Percentiles rank a stretch among this genome's conserved stretches.
Evolutionary conservation across 768 basidiomycete species (phyloP).

Genomic region (Psilocybe subaeruginosa): DNA sequence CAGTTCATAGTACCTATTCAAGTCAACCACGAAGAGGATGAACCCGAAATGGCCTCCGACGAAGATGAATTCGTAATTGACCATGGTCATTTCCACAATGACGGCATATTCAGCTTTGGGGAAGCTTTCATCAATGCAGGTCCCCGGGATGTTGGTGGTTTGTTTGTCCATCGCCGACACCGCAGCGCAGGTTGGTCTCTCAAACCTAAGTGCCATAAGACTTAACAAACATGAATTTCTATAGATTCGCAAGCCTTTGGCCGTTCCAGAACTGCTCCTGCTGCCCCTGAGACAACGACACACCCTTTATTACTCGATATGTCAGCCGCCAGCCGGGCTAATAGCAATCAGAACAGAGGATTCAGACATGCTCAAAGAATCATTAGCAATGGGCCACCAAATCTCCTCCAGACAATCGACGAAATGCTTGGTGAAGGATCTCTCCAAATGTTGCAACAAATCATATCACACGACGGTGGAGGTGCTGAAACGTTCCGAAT

Average conservation of each 20-base stretch:
- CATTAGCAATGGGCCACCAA: slow-evolving; percentile 50
- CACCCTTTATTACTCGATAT: slow-evolving; percentile 84
- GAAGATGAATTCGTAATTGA: slow-evolving; percentile 61
- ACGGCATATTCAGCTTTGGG: slow-evolving; percentile 58
- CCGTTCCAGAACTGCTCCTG: slow-evolving; percentile 51
- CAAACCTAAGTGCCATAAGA: neutral
- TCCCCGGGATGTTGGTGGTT: slow-evolving; percentile 45
- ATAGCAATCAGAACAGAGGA: slow-evolving; percentile 47
- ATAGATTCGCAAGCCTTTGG: slow-evolving; percentile 69
- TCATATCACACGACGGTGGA: slow-evolving; percentile 64
- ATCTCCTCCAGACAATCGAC: slow-evolving; percentile 78
- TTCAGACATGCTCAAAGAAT: slow-evolving; percentile 62
- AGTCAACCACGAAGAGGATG: slow-evolving; percentile 64
- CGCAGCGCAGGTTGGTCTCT: slow-evolving; percentile 43
- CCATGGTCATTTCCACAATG: slow-evolving; percentile 38
- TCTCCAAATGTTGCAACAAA: slow-evolving; percentile 81
- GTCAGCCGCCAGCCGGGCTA: slow-evolving; percentile 47
- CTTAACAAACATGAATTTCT: slow-evolving; percentile 16
- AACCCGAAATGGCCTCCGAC: slow-evolving; percentile 64
- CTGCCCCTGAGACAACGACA: slow-evolving; percentile 67
- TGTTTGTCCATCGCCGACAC: slow-evolving; percentile 60
- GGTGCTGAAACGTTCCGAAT: slow-evolving; percentile 74
- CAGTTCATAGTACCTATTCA: slow-evolving; percentile 45
- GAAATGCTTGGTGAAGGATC: slow-evolving; percentile 82
- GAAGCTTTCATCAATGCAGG: slow-evolving; percentile 53